Evolutionary conservation across 1,284 basidiomycete genomes (phyloP).

Genomic region (Rhodotorula sp.): DNA sequence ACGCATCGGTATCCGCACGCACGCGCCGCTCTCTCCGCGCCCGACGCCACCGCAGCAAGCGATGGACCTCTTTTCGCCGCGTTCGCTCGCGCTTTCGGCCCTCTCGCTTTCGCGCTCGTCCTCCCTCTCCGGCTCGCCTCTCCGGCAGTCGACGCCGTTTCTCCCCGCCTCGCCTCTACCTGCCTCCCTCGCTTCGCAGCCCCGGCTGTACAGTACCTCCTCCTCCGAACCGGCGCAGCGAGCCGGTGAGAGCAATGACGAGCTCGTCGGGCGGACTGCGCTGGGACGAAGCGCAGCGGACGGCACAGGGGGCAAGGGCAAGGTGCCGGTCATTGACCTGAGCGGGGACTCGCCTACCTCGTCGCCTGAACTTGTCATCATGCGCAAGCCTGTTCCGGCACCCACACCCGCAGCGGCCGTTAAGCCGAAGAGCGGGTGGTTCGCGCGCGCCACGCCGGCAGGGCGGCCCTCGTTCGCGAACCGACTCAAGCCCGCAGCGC

Average conservation of each 20-base stretch:
- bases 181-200: not conserved
- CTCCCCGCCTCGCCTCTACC: not conserved
- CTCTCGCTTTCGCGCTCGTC: not conserved
- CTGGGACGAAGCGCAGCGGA: not conserved
- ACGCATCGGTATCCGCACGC: constrained; percentile 1
- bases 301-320: not conserved
- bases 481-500: not conserved
- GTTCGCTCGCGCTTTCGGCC: not conserved
- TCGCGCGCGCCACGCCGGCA: constrained; percentile 7
- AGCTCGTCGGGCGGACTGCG: not conserved
- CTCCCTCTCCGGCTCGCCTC: not conserved
- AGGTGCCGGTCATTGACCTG: not conserved
- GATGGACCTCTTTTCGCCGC: not conserved
- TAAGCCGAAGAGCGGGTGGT: not conserved
- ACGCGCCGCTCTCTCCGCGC: not conserved
- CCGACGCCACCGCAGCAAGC: not conserved
- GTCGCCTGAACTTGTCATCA: not conserved
- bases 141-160: not conserved
- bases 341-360: not conserved
- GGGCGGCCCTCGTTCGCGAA: not conserved
- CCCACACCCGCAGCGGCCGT: not conserved
- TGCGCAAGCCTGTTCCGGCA: not conserved
- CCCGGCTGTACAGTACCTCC: not conserved
- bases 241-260: not conserved
- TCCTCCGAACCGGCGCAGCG: too few relatives aligned